Evolutionary conservation across 2,329 filamentous ascomycete species (phyloP), one percentile per base, ranked within the genome.

Genomic region (Claviceps spartinae): DNA sequence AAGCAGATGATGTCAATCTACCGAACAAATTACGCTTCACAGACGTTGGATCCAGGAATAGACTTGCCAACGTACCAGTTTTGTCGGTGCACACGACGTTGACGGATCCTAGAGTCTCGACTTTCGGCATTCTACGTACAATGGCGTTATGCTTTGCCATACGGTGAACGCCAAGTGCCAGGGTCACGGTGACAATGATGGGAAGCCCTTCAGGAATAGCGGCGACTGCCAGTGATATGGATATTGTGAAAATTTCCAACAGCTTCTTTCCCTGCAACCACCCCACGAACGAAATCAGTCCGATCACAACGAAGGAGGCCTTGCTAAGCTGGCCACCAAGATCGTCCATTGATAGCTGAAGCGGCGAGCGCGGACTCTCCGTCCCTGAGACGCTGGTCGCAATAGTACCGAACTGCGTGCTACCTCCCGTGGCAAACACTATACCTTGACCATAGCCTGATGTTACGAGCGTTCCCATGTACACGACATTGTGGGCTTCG

Each of bases 21-120:
- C 30, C 7, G n/a, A 22, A 51, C 1, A 18, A 26, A 20, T 7
- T 38, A 18, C n/a, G 42, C 6, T 24, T 43, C 13, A 18, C 11
- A 16, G 47, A 8, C 4, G 2, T 26, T 40, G 37, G 11, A 22
- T 20, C 22, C 6, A 36, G 30, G 30, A 34, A 30, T 8, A 5
- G 7, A 40, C 47, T 41, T 13, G 2, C 34, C 42, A 14, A 55
- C 65, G 60, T 69, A 81, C 81, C 88, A 44, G 93, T 98, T 72
- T 98, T 98, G 73, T 98, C 93, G 59, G 89, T 96, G 72, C 94
- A 98, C 6, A 98, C 88, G n/a, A 98, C 90, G 62, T 97, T 98
- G 54, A 98, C 93, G n/a, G 90, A 96, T 8, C 94, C 94, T 5
- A 98, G 72, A 0, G 93, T 98, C 67, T 98, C 93, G 8, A 98